These are phyloP conservation scores for Cyberlindnera mycetangii DNA, from an alignment of 805 yeast species.

Conservation along the genomic window DNA sequence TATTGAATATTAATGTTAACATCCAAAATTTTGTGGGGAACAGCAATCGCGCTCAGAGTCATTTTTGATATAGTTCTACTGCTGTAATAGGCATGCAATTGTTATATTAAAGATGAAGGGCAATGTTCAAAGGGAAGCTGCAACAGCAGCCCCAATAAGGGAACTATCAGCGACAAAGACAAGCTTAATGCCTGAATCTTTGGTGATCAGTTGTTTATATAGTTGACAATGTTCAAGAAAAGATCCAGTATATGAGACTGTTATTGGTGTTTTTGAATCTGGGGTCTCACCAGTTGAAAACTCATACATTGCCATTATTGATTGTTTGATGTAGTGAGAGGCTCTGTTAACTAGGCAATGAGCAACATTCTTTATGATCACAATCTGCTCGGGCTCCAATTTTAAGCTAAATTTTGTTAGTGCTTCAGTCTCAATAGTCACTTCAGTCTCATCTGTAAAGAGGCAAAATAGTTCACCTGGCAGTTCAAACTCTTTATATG, in stretches of 20 bases:
- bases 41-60: too few species aligned
- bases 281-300: slow-evolving; percentile 1
- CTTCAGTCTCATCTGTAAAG: not conserved
- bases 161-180: slow-evolving; percentile 44
- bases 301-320: slow-evolving; percentile 12
- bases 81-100: too few species aligned
- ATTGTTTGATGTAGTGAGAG: slow-evolving; percentile 6
- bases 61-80: too few species aligned
- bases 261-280: slow-evolving; percentile 15
- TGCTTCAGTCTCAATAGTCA: not conserved
- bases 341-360: slow-evolving; percentile 3
- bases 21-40: too few species aligned
- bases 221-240: slow-evolving; percentile 42
- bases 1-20: too few species aligned
- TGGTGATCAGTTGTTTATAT: slow-evolving; percentile 31
- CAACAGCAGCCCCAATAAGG: slow-evolving; percentile 53
- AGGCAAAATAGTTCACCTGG: slow-evolving; percentile 5
- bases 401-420: not conserved
- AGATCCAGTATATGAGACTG: slow-evolving; percentile 51
- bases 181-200: slow-evolving; percentile 34
- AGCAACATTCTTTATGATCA: not conserved
- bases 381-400: not conserved
- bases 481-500: slow-evolving; percentile 4
- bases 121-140: slow-evolving; percentile 32
- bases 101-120: too few species aligned